Conservation (phyloP, 768 basidiomycete genomes). For the Porphyrellus cyaneotinctus region DNA sequence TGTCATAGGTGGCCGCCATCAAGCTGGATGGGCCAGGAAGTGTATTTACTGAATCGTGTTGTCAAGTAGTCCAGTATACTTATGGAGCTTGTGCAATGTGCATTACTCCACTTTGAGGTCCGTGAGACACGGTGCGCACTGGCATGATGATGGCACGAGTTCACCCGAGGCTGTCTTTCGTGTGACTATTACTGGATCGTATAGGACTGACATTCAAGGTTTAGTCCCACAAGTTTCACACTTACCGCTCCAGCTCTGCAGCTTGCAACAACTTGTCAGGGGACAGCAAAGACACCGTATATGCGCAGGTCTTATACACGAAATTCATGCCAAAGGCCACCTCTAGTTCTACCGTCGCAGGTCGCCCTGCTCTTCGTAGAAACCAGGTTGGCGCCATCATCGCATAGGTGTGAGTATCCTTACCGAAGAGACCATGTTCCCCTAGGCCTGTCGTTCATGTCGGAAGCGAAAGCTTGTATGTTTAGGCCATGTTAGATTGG, state of each 20-base stretch:
- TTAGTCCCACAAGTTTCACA: background rate
- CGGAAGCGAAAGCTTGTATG: slow-evolving; percentile 80
- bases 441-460: slow-evolving; percentile 75
- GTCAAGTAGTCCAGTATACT: too few relatives aligned
- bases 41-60: too few relatives aligned
- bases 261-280: background rate
- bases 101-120: slow-evolving; percentile 12
- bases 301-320: background rate
- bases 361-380: slow-evolving; percentile 66
- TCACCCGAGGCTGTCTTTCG: background rate
- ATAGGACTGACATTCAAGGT: background rate
- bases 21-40: too few relatives aligned
- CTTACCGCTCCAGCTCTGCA: background rate
- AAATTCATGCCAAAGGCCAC: slow-evolving; percentile 64
- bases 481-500: slow-evolving; percentile 5
- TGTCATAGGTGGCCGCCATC: background rate
- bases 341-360: slow-evolving; percentile 31
- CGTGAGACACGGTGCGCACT: slow-evolving; percentile 21
- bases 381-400: slow-evolving; percentile 54
- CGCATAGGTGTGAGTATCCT: slow-evolving; percentile 7
- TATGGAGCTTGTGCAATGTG: background rate
- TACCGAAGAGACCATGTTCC: background rate
- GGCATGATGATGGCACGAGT: slow-evolving; percentile 14
- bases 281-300: background rate
- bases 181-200: background rate